These are phyloP conservation scores for Kodamaea ohmeri DNA, from an alignment of 1,139 yeast species.

Conservation along the genomic window DNA sequence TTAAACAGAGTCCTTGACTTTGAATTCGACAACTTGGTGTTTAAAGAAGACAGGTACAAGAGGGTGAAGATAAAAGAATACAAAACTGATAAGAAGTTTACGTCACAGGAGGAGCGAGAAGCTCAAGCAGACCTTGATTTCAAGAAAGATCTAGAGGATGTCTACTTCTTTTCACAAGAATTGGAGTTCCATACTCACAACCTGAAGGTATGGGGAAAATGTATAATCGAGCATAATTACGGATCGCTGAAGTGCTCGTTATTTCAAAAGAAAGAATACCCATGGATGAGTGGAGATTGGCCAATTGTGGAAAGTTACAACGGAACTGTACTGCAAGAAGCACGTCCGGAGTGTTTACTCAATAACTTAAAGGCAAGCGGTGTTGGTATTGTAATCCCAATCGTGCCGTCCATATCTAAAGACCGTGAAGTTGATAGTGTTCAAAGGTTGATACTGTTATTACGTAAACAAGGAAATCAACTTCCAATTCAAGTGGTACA, in stretches of 20 bases:
- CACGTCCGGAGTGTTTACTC: slow-evolving; percentile 16
- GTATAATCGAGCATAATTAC: slow-evolving; percentile 17
- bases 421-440: slow-evolving; percentile 22
- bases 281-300: slow-evolving; percentile 17
- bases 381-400: slow-evolving; percentile 36
- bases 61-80: slow-evolving; percentile 14
- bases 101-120: slow-evolving; percentile 12
- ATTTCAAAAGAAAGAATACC: slow-evolving; percentile 14
- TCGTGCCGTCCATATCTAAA: slow-evolving; percentile 18
- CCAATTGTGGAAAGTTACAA: slow-evolving; percentile 22
- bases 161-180: slow-evolving; percentile 24
- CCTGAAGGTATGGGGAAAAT: slow-evolving; percentile 32
- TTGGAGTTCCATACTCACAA: slow-evolving; percentile 25
- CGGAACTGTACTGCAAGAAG: slow-evolving; percentile 9
- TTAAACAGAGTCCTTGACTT: slow-evolving; percentile 18
- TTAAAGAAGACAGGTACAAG: slow-evolving; percentile 29
- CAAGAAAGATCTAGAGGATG: slow-evolving; percentile 11
- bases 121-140: slow-evolving; percentile 15
- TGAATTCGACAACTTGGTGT: slow-evolving; percentile 23
- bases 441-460: slow-evolving; percentile 24
- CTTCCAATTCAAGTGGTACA: slow-evolving; percentile 33
- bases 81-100: slow-evolving; percentile 9
- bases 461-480: slow-evolving; percentile 27
- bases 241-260: slow-evolving; percentile 4
- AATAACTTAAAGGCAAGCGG: slow-evolving; percentile 24